Evolutionary conservation across 78 protist genomes (phyloP).

Genomic region (Corallochytrium limacisporum): DNA sequence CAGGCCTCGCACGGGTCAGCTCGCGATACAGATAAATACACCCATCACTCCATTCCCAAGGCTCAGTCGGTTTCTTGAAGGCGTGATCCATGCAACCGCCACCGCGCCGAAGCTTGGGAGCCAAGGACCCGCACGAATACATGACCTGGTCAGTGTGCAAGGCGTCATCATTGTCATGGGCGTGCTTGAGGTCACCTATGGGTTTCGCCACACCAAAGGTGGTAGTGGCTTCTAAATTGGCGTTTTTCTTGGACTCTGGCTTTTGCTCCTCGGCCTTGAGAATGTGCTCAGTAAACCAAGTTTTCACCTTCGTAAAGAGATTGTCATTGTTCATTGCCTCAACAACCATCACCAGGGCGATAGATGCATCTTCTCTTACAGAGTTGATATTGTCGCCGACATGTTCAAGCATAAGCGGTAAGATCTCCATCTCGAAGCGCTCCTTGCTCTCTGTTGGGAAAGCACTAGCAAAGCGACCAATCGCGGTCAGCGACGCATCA

Average conservation of each 20-base stretch:
- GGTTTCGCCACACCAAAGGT: conserved; percentile 14
- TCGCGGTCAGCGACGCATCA: not conserved
- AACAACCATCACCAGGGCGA: conserved; percentile 1
- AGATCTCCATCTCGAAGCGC: too few relatives aligned
- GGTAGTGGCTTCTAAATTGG: not conserved
- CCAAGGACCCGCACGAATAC: conserved; percentile 30
- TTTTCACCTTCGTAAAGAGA: not conserved
- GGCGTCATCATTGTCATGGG: not conserved
- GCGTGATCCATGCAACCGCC: conserved; percentile 11
- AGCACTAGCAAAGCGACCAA: not conserved
- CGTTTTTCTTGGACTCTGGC: not conserved
- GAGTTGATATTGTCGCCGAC: conserved; percentile 1
- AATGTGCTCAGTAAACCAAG: not conserved
- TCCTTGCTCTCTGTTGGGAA: too few relatives aligned
- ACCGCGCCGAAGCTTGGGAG: conserved; percentile 18
- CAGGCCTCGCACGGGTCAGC: not conserved
- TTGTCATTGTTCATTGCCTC: not conserved
- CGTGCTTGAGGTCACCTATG: not conserved
- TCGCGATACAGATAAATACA: conserved; percentile 6
- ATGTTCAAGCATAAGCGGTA: too few relatives aligned
- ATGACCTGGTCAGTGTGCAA: conserved; percentile 8
- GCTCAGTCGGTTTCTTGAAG: not conserved
- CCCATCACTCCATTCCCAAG: conserved; percentile 4
- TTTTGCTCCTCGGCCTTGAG: not conserved
- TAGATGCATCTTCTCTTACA: conserved; percentile 17